These are phyloP conservation scores for Aureobasidium namibiae DNA, from an alignment of 2,329 filamentous ascomycete genomes.

Conservation along the genomic window DNA sequence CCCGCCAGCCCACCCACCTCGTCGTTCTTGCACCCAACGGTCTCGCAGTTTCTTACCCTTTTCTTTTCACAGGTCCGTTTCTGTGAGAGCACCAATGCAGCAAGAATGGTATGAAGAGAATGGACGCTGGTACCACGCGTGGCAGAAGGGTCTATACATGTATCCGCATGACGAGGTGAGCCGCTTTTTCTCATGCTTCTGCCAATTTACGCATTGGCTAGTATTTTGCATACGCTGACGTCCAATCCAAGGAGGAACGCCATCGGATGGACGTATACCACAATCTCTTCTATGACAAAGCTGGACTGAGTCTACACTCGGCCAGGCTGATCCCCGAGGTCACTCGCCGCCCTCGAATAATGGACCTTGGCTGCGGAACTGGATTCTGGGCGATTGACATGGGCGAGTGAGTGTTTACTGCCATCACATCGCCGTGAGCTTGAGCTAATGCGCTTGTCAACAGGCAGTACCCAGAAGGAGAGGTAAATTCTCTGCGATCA, in stretches of 20 bases:
- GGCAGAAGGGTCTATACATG: slow-evolving; percentile 17
- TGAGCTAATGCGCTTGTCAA: not conserved
- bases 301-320: slow-evolving; percentile 13
- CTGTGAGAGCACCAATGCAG: slow-evolving; percentile 14
- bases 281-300: slow-evolving; percentile 15
- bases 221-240: not conserved
- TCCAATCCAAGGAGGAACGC: slow-evolving; percentile 10
- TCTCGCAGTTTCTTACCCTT: slow-evolving; percentile 5
- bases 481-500: slow-evolving; percentile 28
- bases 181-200: not conserved
- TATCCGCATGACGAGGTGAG: slow-evolving; percentile 17
- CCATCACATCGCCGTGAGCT: not conserved
- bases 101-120: slow-evolving; percentile 17
- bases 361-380: slow-evolving; percentile 73
- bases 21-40: slow-evolving; percentile 2
- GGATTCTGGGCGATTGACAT: slow-evolving; percentile 89
- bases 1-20: not conserved
- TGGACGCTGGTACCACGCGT: slow-evolving; percentile 16
- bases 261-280: slow-evolving; percentile 16
- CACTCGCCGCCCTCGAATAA: slow-evolving; percentile 38
- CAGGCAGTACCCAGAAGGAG: slow-evolving; percentile 45
- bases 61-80: slow-evolving; percentile 4
- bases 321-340: slow-evolving; percentile 9
- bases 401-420: slow-evolving; percentile 52
- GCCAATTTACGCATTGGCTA: not conserved